phyloP scores from a whole-genome alignment of 805 yeast genomes.

The Grigorovia transvaalensis region DNA sequence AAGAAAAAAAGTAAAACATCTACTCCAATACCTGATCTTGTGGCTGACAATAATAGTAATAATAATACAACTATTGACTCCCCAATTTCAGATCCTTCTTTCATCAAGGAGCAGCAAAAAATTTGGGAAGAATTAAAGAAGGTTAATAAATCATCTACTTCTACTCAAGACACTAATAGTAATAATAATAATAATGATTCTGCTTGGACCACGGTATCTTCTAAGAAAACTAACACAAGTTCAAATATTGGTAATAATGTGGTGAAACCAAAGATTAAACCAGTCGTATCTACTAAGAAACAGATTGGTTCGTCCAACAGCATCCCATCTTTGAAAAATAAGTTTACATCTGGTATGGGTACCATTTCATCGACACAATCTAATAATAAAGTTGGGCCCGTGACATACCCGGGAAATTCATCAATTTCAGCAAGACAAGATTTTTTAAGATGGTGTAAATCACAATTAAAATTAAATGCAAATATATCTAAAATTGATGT shows the following conservation, averaged over 20 bases:
- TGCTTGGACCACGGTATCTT: constrained; percentile 26
- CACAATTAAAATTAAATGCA: constrained; percentile 55
- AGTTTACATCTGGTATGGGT: constrained; percentile 3
- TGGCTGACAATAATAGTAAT: neutral
- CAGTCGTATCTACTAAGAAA: constrained; percentile 1
- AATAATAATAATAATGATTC: constrained; percentile 2
- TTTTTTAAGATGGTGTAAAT: constrained; percentile 62
- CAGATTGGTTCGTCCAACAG: constrained; percentile 22
- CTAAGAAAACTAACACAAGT: constrained; percentile 13
- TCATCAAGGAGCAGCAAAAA: constrained; percentile 25
- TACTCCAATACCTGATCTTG: neutral
- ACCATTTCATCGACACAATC: constrained; percentile 1
- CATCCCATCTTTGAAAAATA: constrained; percentile 21
- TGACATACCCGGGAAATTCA: constrained; percentile 22
- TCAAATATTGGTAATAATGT: constrained; percentile 13
- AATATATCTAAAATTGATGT: constrained; percentile 73
- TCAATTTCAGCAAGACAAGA: constrained; percentile 43
- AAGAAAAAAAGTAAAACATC: neutral
- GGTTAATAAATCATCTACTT: constrained; percentile 50
- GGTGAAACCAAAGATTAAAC: constrained; percentile 12
- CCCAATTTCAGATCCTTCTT: constrained; percentile 10
- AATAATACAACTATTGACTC: constrained; percentile 11
- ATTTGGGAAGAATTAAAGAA: constrained; percentile 50
- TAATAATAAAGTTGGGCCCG: constrained; percentile 10
- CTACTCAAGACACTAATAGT: constrained; percentile 29